Conservation (phyloP, 225 moss, liverwort and hornwort genomes). For the Sphagnum tenellum region DNA sequence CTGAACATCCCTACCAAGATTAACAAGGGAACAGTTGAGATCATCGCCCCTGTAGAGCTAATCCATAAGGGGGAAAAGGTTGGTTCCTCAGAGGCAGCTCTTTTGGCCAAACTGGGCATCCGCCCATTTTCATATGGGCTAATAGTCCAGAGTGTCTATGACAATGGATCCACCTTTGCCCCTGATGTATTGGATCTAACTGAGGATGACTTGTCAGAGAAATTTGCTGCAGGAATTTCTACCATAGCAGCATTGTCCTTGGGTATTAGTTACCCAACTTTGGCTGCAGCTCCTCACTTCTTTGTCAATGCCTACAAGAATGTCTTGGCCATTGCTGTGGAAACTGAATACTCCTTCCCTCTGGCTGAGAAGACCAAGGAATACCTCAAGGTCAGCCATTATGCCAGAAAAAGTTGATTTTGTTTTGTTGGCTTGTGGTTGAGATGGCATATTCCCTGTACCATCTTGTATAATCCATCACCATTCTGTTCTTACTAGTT, state of each 20-base stretch:
- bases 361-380: conserved; percentile 86
- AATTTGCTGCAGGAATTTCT: conserved; percentile 65
- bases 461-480: background rate
- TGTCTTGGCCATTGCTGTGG: conserved; percentile 75
- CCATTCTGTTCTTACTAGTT: background rate
- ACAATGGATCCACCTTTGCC: conserved; percentile 72
- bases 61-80: conserved; percentile 85
- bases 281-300: conserved; percentile 85
- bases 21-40: conserved; percentile 97
- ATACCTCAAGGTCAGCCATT: conserved; percentile 40
- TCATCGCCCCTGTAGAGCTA: conserved; percentile 92
- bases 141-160: conserved; percentile 72
- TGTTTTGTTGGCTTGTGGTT: too few species aligned
- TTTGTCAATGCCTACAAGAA: conserved; percentile 87
- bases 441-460: too few species aligned
- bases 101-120: conserved; percentile 75
- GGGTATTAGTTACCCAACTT: conserved; percentile 66
- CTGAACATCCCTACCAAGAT: conserved; percentile 97
- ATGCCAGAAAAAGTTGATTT: too few species aligned
- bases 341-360: conserved; percentile 85
- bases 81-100: conserved; percentile 84
- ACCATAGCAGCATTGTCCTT: conserved; percentile 76
- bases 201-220: conserved; percentile 64
- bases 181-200: conserved; percentile 77
- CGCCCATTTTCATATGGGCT: conserved; percentile 92